Evolutionary conservation across 164 flowering plant genomes (phyloP).

Genomic region (Dillenia turbinata): DNA sequence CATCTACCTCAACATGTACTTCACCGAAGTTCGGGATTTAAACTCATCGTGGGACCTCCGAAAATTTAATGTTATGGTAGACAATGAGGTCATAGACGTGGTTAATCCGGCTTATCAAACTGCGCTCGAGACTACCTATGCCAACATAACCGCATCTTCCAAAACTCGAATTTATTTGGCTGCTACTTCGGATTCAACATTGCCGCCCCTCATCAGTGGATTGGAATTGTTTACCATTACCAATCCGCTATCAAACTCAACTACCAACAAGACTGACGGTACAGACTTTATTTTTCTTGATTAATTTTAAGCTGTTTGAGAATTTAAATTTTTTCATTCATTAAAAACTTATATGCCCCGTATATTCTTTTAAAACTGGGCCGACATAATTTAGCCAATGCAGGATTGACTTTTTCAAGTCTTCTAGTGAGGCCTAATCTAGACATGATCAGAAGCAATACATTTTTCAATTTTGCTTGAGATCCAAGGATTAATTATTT

Average conservation of each 20-base stretch:
- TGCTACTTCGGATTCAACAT: constrained; percentile 14
- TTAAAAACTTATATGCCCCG: too few relatives aligned
- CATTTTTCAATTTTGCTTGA: too few relatives aligned
- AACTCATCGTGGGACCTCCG: constrained; percentile 1
- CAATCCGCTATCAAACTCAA: background rate
- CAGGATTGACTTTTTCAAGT: too few relatives aligned
- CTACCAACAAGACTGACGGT: constrained; percentile 8
- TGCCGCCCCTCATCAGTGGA: constrained; percentile 33
- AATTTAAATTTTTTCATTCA: background rate
- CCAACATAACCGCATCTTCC: constrained; percentile 12
- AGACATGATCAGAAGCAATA: too few relatives aligned
- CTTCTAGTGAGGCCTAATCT: too few relatives aligned
- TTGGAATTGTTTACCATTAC: constrained; percentile 18
- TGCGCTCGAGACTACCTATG: constrained; percentile 1
- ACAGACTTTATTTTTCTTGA: constrained; percentile 6
- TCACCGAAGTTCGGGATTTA: constrained; percentile 27
- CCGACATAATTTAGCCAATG: too few relatives aligned
- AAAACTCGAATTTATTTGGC: constrained; percentile 14
- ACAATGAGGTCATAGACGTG: too few relatives aligned
- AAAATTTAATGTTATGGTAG: constrained; percentile 4
- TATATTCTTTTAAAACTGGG: too few relatives aligned
- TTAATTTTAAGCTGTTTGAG: too few relatives aligned
- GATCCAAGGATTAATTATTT: too few relatives aligned
- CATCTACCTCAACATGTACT: constrained; percentile 28
- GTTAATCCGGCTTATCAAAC: constrained; percentile 16